A percentile compares a stretch with the other conserved stretches of the same genome.
phyloP scores from a whole-genome alignment of 2,329 filamentous ascomycete species.

The Thielaviopsis cerberus region DNA sequence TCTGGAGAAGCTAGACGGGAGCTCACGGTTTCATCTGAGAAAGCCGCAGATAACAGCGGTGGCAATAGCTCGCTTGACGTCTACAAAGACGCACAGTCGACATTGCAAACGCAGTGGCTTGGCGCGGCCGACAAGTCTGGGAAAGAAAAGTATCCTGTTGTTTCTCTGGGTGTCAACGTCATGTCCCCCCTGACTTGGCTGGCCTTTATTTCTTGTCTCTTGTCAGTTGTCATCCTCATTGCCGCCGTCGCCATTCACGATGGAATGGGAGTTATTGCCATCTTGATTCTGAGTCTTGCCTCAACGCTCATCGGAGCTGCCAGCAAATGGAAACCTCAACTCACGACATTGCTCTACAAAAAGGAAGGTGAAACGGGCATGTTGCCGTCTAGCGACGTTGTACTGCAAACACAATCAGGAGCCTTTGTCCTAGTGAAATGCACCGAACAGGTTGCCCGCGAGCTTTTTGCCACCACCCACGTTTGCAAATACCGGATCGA shows the following conservation, averaged over 20 bases:
- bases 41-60: too few species aligned
- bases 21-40: too few species aligned
- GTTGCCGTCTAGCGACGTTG: constrained; percentile 38
- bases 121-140: background rate
- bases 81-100: background rate
- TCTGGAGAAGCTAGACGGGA: too few species aligned
- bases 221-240: constrained; percentile 27
- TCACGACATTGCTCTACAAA: constrained; percentile 31
- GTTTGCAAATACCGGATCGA: constrained; percentile 36
- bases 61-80: too few species aligned
- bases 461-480: constrained; percentile 42
- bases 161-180: constrained; percentile 28
- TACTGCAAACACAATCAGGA: constrained; percentile 41
- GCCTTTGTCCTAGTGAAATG: constrained; percentile 40
- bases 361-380: constrained; percentile 19
- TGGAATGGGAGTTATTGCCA: constrained; percentile 23
- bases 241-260: constrained; percentile 22
- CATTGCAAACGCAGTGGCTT: too few species aligned
- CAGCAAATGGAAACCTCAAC: constrained; percentile 36
- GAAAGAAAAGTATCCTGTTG: background rate
- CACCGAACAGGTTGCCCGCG: constrained; percentile 40
- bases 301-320: constrained; percentile 37
- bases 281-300: constrained; percentile 32
- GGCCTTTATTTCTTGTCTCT: constrained; percentile 31
- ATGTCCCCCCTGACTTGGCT: constrained; percentile 36